Evolutionary conservation across 2,329 filamentous ascomycete species (phyloP), one percentile per base, ranked within the genome.

Genomic region (Thelonectria olida): DNA sequence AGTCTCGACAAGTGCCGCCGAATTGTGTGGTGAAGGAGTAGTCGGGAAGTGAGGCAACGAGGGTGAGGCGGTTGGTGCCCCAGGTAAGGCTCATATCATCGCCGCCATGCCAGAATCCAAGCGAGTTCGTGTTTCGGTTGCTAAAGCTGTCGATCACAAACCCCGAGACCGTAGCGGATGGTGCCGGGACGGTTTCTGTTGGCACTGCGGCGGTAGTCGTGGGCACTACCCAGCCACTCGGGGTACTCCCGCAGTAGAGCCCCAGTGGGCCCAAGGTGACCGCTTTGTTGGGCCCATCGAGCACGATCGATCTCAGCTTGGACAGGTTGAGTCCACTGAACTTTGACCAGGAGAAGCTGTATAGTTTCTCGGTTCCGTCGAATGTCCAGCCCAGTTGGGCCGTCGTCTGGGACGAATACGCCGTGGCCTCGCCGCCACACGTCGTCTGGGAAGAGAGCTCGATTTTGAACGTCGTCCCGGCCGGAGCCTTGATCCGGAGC

Each of bases 51-150:
- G 70, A 27, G 65, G 74, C 71, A 71, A 74, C 73, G 66, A 79
- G 34, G 61, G 81, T 84, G 63, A 90, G 76, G 61, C 79, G 81
- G 62, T 81, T 82, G 52, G 75, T 74, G n/a, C 79, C 78, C 67
- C 85, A 85, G 12, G 81, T 82, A 22, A 85, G 74, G 5, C 75
- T 78, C 70, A 89, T 82, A 15, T 90, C 88, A 47, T 88, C 87
- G n/a, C 80, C 80, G 9, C 89, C 89, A 72, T 91, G 88, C 84
- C 87, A 91, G 74, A 86, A 83, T 3, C 84, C 85, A 2, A 91
- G 80, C 17, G 85, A 82, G 69, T 92, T 91, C 23, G 75, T 80
- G 62, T 81, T 76, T 3, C 74, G 58, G 65, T 80, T 81, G 34
- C 75, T 75, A 65, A 92, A 92, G 4, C 81, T 82, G 74, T 92